Conservation (phyloP, 2,329 filamentous ascomycete species). For the Uncinocarpus reesii region DNA sequence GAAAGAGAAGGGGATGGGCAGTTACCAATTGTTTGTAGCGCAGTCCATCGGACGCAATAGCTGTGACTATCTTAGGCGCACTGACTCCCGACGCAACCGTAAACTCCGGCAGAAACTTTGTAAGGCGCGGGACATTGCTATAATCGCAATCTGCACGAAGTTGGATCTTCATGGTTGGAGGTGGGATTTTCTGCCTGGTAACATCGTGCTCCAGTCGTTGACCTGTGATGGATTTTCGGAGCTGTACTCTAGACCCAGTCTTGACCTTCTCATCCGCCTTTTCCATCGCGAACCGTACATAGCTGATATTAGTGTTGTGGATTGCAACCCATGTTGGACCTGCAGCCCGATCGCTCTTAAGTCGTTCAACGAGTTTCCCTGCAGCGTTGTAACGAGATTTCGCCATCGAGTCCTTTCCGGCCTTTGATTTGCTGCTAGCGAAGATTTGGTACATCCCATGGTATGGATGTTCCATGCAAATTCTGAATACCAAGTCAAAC, state of each 20-base stretch:
- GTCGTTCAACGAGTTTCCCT: constrained; percentile 51
- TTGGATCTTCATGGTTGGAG: constrained; percentile 77
- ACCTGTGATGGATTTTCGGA: constrained; percentile 56
- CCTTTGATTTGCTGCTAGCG: constrained; percentile 61
- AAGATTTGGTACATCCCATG: constrained; percentile 97
- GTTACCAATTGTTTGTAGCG: constrained; percentile 73
- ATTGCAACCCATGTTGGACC: constrained; percentile 58
- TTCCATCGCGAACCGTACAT: constrained; percentile 42
- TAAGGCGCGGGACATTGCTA: constrained; percentile 61
- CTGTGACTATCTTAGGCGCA: constrained; percentile 85
- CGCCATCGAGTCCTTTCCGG: constrained; percentile 60
- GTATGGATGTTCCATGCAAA: constrained; percentile 87
- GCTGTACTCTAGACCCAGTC: constrained; percentile 51
- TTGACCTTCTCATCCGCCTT: constrained; percentile 52
- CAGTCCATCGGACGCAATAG: constrained; percentile 63
- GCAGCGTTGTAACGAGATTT: constrained; percentile 65
- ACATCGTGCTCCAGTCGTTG: constrained; percentile 54
- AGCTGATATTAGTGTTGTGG: constrained; percentile 60
- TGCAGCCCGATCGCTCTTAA: constrained; percentile 46
- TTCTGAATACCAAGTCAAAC: constrained; percentile 62
- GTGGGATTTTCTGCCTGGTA: constrained; percentile 61
- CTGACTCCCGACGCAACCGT: constrained; percentile 82
- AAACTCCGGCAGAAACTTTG: constrained; percentile 62
- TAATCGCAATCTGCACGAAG: constrained; percentile 67
- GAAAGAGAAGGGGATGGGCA: constrained; percentile 11